Evolutionary conservation across 257 asterid genomes (phyloP).

Genomic region (Ehretia macrophylla): DNA sequence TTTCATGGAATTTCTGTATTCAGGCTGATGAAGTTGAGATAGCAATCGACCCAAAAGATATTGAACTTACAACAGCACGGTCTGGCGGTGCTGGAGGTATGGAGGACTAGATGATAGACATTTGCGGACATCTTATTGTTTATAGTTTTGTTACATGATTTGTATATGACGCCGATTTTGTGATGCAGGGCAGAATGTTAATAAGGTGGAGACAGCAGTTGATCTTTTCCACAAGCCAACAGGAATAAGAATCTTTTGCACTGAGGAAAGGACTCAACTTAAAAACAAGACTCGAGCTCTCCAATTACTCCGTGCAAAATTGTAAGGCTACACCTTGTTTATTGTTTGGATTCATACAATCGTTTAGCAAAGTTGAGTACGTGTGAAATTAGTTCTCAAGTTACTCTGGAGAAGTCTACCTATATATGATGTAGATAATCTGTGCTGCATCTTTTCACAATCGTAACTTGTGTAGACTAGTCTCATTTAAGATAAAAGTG

Average conservation of each 20-base stretch:
- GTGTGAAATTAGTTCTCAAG: neutral
- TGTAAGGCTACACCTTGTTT: constrained; percentile 41
- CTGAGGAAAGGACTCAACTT: constrained; percentile 94
- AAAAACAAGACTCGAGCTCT: constrained; percentile 84
- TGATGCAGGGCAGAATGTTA: constrained; percentile 94
- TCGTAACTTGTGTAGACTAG: no score
- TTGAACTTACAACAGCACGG: constrained; percentile 94
- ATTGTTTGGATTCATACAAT: neutral
- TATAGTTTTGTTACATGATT: constrained; percentile 7
- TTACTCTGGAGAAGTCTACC: no score
- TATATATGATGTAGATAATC: no score
- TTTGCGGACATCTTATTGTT: constrained; percentile 2
- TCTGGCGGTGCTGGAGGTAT: constrained; percentile 99
- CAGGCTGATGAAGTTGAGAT: constrained; percentile 99
- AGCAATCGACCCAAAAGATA: constrained; percentile 94
- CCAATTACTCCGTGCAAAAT: constrained; percentile 82
- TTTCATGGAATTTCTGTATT: neutral
- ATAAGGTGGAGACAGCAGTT: constrained; percentile 98
- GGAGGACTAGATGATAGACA: constrained; percentile 6
- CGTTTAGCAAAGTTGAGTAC: neutral
- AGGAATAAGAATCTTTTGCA: constrained; percentile 94
- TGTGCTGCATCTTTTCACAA: no score
- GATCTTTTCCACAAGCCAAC: constrained; percentile 98
- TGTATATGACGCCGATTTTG: neutral
- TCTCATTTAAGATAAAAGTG: no score